Conservation (phyloP, 495 filamentous ascomycete genomes). For the Pseudomonodictys pantanalensis region DNA sequence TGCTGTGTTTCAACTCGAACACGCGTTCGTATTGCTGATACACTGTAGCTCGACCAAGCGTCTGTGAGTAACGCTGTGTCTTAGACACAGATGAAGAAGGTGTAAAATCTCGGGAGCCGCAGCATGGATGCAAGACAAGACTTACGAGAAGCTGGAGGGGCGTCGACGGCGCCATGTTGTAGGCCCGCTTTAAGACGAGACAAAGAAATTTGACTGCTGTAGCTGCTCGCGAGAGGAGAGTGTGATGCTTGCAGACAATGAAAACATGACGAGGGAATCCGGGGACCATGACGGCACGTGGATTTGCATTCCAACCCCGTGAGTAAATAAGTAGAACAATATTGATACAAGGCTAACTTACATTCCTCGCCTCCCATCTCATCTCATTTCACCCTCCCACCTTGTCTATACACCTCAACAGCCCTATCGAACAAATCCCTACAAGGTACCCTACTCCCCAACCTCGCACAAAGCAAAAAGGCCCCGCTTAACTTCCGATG, state of each 20-base stretch:
- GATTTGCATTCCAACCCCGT: background rate
- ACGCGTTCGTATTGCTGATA: background rate
- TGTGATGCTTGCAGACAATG: background rate
- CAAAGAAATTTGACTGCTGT: too few relatives aligned
- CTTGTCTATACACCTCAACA: constrained; percentile 46
- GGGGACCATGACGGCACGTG: background rate
- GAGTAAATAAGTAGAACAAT: background rate
- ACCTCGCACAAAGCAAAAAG: constrained; percentile 82
- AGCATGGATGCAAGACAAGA: too few relatives aligned
- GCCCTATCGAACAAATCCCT: constrained; percentile 75
- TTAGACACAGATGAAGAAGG: background rate
- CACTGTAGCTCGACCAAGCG: background rate
- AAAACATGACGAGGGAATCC: background rate
- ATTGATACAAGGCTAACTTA: constrained; percentile 1
- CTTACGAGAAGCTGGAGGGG: too few relatives aligned
- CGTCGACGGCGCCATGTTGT: too few relatives aligned
- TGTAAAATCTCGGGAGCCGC: too few relatives aligned
- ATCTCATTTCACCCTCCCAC: constrained; percentile 20
- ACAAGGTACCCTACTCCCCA: constrained; percentile 80
- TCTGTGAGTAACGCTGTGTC: background rate
- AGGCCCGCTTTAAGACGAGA: too few relatives aligned
- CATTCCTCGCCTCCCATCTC: background rate
- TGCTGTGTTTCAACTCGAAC: background rate
- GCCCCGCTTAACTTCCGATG: constrained; percentile 95
- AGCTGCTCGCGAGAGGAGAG: too few relatives aligned